Evolutionary conservation across 371 early-diverging fungal species (phyloP).

Genomic region (Mortierella sp.): DNA sequence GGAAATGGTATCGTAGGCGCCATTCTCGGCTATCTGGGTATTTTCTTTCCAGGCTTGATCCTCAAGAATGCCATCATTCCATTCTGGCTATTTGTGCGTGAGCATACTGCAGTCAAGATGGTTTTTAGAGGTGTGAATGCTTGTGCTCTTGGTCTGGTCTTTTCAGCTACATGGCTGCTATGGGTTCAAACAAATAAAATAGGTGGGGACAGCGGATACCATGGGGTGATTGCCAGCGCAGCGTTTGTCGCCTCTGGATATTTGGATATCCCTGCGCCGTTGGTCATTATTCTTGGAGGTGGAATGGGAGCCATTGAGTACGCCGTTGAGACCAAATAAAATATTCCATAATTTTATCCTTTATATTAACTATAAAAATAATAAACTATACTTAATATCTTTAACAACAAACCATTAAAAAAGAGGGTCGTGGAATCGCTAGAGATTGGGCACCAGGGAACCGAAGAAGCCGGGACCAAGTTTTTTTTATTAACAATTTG

Average conservation of each 20-base stretch:
- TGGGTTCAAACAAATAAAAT: conserved; percentile 36
- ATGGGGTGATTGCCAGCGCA: conserved; percentile 59
- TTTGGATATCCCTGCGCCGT: conserved; percentile 51
- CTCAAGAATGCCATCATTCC: conserved; percentile 69
- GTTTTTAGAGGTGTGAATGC: conserved; percentile 71
- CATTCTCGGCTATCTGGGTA: conserved; percentile 64
- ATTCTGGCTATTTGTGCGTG: conserved; percentile 65
- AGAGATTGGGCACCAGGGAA: no score
- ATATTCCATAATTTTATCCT: no score
- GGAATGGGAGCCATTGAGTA: conserved; percentile 61
- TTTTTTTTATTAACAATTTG: no score
- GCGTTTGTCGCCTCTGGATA: conserved; percentile 60
- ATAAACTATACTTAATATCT: no score
- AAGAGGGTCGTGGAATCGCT: no score
- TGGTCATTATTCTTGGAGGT: conserved; percentile 60
- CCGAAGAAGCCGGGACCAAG: no score
- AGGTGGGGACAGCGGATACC: conserved; percentile 43
- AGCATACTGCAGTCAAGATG: conserved; percentile 45
- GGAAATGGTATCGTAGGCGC: conserved; percentile 58
- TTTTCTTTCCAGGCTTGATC: conserved; percentile 69
- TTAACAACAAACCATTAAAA: no score
- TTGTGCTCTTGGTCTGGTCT: conserved; percentile 69
- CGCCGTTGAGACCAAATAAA: conserved; percentile 10
- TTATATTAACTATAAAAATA: no score
- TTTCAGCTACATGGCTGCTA: conserved; percentile 65